These are phyloP conservation scores for Berkeleyomyces basicola DNA, from an alignment of 2,329 filamentous ascomycete species.

Conservation along the genomic window DNA sequence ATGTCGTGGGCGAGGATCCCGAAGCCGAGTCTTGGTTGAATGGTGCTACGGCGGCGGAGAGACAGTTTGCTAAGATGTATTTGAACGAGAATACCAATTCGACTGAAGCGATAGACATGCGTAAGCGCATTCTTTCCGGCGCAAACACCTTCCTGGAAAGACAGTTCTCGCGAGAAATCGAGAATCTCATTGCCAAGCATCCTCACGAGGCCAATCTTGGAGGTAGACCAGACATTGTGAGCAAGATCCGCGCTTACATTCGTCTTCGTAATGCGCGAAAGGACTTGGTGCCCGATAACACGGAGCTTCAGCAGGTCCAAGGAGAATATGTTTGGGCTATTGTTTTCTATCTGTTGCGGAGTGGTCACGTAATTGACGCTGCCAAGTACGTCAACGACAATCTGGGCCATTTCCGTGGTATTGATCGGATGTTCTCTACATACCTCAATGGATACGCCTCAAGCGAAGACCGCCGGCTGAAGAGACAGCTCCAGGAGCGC, in stretches of 20 bases:
- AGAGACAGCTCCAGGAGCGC: constrained; percentile 63
- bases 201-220: constrained; percentile 80
- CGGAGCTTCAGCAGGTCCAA: constrained; percentile 61
- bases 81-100: constrained; percentile 57
- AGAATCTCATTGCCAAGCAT: constrained; percentile 62
- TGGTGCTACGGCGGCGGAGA: constrained; percentile 51
- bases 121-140: constrained; percentile 64
- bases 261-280: constrained; percentile 63
- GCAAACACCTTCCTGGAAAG: constrained; percentile 67
- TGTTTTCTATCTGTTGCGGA: constrained; percentile 78
- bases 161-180: constrained; percentile 62
- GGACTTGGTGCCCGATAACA: constrained; percentile 67
- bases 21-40: constrained; percentile 41
- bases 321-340: constrained; percentile 87
- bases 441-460: constrained; percentile 77
- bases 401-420: constrained; percentile 64
- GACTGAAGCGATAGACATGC: constrained; percentile 44
- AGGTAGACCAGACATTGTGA: constrained; percentile 71
- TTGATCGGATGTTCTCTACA: constrained; percentile 76
- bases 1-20: constrained; percentile 58
- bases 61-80: constrained; percentile 62
- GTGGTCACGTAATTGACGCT: constrained; percentile 70
- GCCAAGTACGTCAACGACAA: constrained; percentile 72
- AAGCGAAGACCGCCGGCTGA: constrained; percentile 59
- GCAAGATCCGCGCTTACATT: constrained; percentile 86